phyloP scores from a whole-genome alignment of 1,284 basidiomycete species.

The Malassezia nana region DNA sequence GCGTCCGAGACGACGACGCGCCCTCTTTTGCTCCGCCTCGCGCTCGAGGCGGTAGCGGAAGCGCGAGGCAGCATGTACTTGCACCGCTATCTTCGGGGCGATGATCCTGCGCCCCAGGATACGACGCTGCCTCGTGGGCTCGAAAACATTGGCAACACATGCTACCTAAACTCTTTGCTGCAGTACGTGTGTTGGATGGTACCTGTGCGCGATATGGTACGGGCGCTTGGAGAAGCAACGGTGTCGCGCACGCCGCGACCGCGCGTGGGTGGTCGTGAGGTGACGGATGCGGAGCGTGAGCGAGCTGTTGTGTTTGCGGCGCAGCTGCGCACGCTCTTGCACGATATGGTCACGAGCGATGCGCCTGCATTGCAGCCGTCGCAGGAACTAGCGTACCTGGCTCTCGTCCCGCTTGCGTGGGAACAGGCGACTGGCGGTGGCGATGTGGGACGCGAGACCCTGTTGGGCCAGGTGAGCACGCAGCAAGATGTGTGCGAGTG shows the following conservation, averaged over 20 bases:
- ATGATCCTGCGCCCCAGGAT: conserved; percentile 18
- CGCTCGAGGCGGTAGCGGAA: conserved; percentile 53
- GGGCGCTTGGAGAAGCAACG: conserved; percentile 50
- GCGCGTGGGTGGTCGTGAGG: conserved; percentile 72
- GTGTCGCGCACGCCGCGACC: conserved; percentile 52
- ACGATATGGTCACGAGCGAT: conserved; percentile 62
- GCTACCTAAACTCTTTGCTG: conserved; percentile 76
- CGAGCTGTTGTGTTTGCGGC: conserved; percentile 54
- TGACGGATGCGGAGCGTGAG: conserved; percentile 67
- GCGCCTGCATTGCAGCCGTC: conserved; percentile 66
- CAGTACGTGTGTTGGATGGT: conserved; percentile 92
- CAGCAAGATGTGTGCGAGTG: conserved; percentile 98
- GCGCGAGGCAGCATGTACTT: conserved; percentile 63
- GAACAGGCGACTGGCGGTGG: conserved; percentile 53
- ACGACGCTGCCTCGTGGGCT: conserved; percentile 68
- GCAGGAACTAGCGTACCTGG: conserved; percentile 79
- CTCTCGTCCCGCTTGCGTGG: conserved; percentile 80
- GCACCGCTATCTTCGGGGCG: conserved; percentile 57
- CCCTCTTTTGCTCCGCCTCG: conserved; percentile 42
- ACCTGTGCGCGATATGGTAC: conserved; percentile 67
- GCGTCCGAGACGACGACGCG: conserved; percentile 55
- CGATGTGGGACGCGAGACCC: conserved; percentile 10
- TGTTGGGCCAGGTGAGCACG: conserved; percentile 56
- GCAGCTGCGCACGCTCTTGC: conserved; percentile 68
- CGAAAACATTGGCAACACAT: conserved; percentile 85